A percentile compares a stretch with the other conserved stretches of the same genome.
Conservation (phyloP, 1,139 yeast genomes). For the Yamadazyma siamensis region DNA sequence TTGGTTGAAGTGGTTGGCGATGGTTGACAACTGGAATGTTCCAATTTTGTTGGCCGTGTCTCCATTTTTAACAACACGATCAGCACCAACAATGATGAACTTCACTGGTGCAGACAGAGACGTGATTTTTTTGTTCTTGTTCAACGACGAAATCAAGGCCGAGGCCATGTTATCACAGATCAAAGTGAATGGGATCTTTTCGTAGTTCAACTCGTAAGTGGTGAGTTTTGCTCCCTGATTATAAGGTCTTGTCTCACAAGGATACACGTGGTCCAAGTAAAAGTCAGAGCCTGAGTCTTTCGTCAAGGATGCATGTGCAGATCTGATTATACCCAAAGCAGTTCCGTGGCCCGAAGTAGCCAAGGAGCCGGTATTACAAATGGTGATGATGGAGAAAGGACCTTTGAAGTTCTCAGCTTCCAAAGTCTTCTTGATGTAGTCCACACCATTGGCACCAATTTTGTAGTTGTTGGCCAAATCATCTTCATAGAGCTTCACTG, state of each 20-base stretch:
- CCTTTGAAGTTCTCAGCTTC: constrained; percentile 51
- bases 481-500: constrained; percentile 61
- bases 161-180: constrained; percentile 93
- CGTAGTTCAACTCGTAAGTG: constrained; percentile 84
- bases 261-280: constrained; percentile 68
- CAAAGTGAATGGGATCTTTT: constrained; percentile 80
- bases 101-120: constrained; percentile 55
- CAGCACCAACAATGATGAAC: constrained; percentile 97
- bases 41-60: constrained; percentile 97
- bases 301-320: constrained; percentile 48
- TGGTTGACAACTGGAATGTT: constrained; percentile 82
- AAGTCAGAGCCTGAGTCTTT: constrained; percentile 25
- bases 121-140: constrained; percentile 16
- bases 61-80: constrained; percentile 86
- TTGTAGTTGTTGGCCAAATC: constrained; percentile 73
- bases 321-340: constrained; percentile 86
- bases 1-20: constrained; percentile 42
- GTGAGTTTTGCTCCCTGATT: constrained; percentile 95
- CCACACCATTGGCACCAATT: constrained; percentile 79
- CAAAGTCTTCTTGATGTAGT: constrained; percentile 54
- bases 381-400: constrained; percentile 77
- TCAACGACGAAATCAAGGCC: constrained; percentile 51
- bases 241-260: constrained; percentile 94
- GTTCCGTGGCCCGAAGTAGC: constrained; percentile 99
- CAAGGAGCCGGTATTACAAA: constrained; percentile 82